phyloP scores from a whole-genome alignment of 2,329 filamentous ascomycete species.

The Neopestalotiopsis sp. region DNA sequence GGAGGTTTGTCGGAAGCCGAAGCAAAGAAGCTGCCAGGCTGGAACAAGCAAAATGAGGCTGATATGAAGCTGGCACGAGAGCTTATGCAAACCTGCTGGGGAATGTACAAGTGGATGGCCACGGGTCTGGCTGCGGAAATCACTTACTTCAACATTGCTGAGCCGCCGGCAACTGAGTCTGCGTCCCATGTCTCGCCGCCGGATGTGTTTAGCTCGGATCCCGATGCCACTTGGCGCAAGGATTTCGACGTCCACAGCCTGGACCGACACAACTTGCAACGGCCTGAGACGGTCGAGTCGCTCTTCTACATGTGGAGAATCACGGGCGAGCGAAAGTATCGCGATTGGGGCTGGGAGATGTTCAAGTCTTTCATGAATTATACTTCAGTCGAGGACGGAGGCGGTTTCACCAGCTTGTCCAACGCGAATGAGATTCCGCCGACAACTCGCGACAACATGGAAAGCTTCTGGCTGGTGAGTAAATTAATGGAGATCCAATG shows the following conservation, averaged over 20 bases:
- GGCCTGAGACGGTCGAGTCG: slow-evolving; percentile 95
- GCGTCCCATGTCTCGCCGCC: slow-evolving; percentile 55
- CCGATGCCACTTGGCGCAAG: slow-evolving; percentile 69
- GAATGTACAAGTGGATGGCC: slow-evolving; percentile 89
- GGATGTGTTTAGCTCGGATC: slow-evolving; percentile 53
- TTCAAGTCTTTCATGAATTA: slow-evolving; percentile 90
- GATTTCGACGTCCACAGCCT: slow-evolving; percentile 81
- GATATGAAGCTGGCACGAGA: slow-evolving; percentile 88
- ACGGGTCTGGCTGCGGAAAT: slow-evolving; percentile 96
- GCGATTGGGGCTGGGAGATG: slow-evolving; percentile 99
- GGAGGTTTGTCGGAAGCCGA: slow-evolving; percentile 76
- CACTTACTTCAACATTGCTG: slow-evolving; percentile 81
- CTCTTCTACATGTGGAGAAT: slow-evolving; percentile 99
- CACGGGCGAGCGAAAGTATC: slow-evolving; percentile 85
- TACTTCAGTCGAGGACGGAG: slow-evolving; percentile 77
- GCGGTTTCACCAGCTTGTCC: slow-evolving; percentile 81
- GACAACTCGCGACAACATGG: slow-evolving; percentile 84
- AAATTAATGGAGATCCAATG: not conserved
- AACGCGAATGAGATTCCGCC: slow-evolving; percentile 78
- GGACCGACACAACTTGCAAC: slow-evolving; percentile 92
- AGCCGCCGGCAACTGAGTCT: slow-evolving; percentile 68
- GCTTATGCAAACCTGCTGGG: slow-evolving; percentile 96
- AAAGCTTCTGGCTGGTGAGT: slow-evolving; percentile 95
- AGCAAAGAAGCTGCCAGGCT: slow-evolving; percentile 73
- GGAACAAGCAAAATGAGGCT: slow-evolving; percentile 80